These are phyloP conservation scores for Picocystis sp. DNA, from an alignment of 163 green algal genomes.

Conservation along the genomic window DNA sequence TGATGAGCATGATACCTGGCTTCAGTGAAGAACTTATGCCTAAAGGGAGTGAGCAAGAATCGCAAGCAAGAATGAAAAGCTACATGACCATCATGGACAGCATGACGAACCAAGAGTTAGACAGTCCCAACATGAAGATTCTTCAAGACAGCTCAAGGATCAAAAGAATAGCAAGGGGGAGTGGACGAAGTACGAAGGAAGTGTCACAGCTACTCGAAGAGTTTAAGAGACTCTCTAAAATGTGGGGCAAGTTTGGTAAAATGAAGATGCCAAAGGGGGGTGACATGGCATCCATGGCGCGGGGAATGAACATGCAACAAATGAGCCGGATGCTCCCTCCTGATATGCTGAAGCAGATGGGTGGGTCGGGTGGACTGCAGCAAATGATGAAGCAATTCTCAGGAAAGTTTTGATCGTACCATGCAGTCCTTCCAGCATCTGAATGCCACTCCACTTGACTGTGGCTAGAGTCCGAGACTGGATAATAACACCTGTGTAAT, in stretches of 20 bases:
- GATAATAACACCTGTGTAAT: too few species aligned
- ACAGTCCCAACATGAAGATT: slow-evolving; percentile 35
- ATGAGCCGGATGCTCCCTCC: slow-evolving; percentile 75
- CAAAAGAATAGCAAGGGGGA: slow-evolving; percentile 31
- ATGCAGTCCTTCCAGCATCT: too few species aligned
- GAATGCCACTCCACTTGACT: too few species aligned
- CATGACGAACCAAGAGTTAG: slow-evolving; percentile 77
- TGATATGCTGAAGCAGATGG: slow-evolving; percentile 86
- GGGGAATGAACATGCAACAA: slow-evolving; percentile 74
- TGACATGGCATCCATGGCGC: slow-evolving; percentile 44
- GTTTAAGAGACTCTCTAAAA: slow-evolving; percentile 63
- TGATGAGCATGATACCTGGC: slow-evolving; percentile 95
- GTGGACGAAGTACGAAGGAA: slow-evolving; percentile 14
- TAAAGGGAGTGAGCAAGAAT: slow-evolving; percentile 36
- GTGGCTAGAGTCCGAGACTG: too few species aligned
- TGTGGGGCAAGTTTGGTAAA: slow-evolving; percentile 60
- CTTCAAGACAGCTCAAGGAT: slow-evolving; percentile 27
- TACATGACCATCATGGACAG: slow-evolving; percentile 97
- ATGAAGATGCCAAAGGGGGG: slow-evolving; percentile 59
- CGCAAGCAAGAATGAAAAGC: slow-evolving; percentile 47
- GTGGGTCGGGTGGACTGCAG: slow-evolving; percentile 61
- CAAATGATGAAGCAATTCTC: slow-evolving; percentile 67
- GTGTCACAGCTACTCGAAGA: slow-evolving; percentile 34
- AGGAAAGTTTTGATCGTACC: slow-evolving; percentile 13
- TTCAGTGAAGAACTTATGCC: slow-evolving; percentile 40